Percentiles rank a stretch among this genome's conserved stretches.
Conservation (phyloP, 2,329 filamentous ascomycete genomes). For the Colletotrichum noveboracense region DNA sequence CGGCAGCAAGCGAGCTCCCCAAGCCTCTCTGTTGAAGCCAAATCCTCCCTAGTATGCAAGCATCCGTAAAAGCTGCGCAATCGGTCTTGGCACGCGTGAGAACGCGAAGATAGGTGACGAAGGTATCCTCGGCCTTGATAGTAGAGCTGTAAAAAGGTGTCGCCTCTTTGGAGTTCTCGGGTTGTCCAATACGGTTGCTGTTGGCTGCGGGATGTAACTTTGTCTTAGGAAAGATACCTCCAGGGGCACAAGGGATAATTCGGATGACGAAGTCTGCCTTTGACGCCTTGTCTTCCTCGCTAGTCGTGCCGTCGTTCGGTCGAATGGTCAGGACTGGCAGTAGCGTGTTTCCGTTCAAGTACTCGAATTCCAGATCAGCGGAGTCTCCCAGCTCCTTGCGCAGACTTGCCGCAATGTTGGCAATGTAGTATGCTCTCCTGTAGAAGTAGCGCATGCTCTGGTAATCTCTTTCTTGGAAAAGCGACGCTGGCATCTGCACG, state of each 20-base stretch:
- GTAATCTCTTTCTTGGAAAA: slow-evolving; percentile 96
- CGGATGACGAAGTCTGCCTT: slow-evolving; percentile 65
- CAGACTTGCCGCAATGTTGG: slow-evolving; percentile 77
- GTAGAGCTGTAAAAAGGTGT: slow-evolving; percentile 89
- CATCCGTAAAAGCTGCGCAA: slow-evolving; percentile 78
- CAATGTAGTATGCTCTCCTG: slow-evolving; percentile 90
- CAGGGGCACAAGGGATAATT: slow-evolving; percentile 77
- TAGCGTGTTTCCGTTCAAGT: slow-evolving; percentile 75
- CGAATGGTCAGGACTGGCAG: slow-evolving; percentile 68
- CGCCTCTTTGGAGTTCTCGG: slow-evolving; percentile 46
- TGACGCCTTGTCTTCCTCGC: slow-evolving; percentile 24
- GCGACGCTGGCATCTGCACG: slow-evolving; percentile 77
- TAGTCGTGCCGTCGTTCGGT: slow-evolving; percentile 31
- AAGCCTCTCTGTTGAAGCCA: slow-evolving; percentile 93
- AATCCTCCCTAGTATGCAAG: slow-evolving; percentile 82
- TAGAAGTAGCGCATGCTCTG: slow-evolving; percentile 93
- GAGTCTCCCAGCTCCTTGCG: slow-evolving; percentile 58
- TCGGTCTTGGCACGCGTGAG: slow-evolving; percentile 72
- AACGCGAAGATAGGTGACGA: slow-evolving; percentile 76
- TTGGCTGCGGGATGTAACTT: slow-evolving; percentile 76
- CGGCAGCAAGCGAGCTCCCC: slow-evolving; percentile 68
- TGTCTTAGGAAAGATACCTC: slow-evolving; percentile 69
- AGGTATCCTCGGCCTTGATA: slow-evolving; percentile 77
- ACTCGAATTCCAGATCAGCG: slow-evolving; percentile 67
- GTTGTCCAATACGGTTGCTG: slow-evolving; percentile 66